Evolutionary conservation across 306 rosid species (phyloP), one percentile per base, ranked within the genome.

Genomic region (Biancaea sappan): DNA sequence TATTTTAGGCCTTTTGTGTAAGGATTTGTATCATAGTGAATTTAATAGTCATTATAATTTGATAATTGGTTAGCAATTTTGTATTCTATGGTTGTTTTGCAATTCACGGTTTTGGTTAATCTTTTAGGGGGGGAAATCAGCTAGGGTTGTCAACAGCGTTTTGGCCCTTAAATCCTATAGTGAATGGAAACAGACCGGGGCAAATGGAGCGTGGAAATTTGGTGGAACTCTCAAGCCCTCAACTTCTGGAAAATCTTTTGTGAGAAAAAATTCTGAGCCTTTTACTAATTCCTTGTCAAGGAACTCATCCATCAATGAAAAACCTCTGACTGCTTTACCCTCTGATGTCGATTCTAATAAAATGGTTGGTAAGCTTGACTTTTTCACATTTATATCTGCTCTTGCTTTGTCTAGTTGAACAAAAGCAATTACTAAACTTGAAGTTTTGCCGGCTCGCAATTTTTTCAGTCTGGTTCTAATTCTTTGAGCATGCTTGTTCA

Each of bases 161-260:
- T 70, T 94, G 76, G 98, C 92, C n/a, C 86, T 94, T 5, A 94
- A 94, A 77, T 91, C 98, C 72, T 94, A 84, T 59, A 78, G 85
- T 69, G 97, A 91, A 54, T 89, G 98, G 98, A 94, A 94, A 84
- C 94, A 85, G 47, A 79, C 84, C 0, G 97, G 97, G 73, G 90
- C 85, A 75, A 76, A 80, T 79, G 98, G 97, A 50, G 84, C 75
- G 46, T 94, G 96, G 97, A 94, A 91, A 72, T 94, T 91, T 72
- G 94, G 98, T 71, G 97, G 90, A 76, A 89, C 86, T 78, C 75
- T 88, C 57, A 94, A 94, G 66, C 85, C 93, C 13, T 29, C 83
- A 13, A 16, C 79, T 18, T 61, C 92, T 4, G 64, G 85, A 31
- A 91, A 91, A 71, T 70, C 94, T 40, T 89, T 91, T 68, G 85